These are phyloP conservation scores for Bolboschoenoplectus hybrid DNA, from an alignment of 202 grass and related monocot genomes.

Conservation along the genomic window DNA sequence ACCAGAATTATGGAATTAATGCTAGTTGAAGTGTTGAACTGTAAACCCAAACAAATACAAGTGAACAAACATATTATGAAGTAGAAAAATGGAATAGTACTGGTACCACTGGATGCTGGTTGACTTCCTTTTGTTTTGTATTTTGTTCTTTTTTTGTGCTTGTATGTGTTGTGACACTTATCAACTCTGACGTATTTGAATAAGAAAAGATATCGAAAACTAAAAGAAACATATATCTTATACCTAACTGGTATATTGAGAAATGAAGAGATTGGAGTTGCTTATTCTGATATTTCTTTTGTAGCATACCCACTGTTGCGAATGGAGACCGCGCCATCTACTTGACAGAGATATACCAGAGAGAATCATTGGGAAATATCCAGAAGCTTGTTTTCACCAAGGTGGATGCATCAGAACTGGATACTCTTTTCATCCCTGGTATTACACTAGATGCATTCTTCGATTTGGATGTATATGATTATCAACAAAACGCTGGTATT, in stretches of 20 bases:
- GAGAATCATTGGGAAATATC: constrained; percentile 54
- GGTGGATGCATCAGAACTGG: constrained; percentile 54
- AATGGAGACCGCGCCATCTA: constrained; percentile 48
- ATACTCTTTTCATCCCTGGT: constrained; percentile 58
- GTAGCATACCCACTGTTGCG: constrained; percentile 66
- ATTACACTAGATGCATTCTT: constrained; percentile 70
- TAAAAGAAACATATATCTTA: background rate
- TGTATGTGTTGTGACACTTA: background rate
- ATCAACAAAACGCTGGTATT: constrained; percentile 77
- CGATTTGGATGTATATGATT: constrained; percentile 68
- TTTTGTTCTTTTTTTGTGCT: background rate
- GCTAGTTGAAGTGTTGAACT: background rate
- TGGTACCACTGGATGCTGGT: background rate
- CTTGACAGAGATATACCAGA: constrained; percentile 75
- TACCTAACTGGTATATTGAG: background rate
- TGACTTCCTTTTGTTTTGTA: background rate
- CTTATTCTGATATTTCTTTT: constrained; percentile 30
- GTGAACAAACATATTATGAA: background rate
- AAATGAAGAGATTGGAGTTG: background rate
- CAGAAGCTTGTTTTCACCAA: constrained; percentile 75
- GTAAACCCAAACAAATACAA: background rate
- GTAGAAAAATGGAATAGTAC: background rate
- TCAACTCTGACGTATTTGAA: background rate
- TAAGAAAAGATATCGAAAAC: background rate
- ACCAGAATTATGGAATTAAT: background rate